Base-by-base conservation (phyloP, 768 basidiomycete genomes). In the Gyrodon lividus region DNA sequence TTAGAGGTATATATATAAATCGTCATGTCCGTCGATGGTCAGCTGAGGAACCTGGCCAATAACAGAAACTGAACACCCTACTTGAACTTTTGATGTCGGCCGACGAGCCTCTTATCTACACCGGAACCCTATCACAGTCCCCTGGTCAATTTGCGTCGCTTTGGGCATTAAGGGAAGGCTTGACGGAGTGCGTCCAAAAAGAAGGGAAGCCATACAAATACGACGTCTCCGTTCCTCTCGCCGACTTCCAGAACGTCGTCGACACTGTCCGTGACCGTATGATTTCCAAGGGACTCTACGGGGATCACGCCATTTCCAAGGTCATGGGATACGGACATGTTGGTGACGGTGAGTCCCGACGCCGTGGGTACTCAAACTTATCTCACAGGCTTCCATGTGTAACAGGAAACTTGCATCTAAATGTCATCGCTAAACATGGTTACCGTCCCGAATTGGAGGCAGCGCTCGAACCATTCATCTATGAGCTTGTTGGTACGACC, bases 151-250 rank as follows among this genome's bases (percentile, higher is more conserved):
- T 95, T 62, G 80, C 86, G 1, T 86, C 89, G 0, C 71, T 99
- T 2, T 98, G 97, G 97, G 83, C 85, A 0, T 75, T 98, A 17
- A 87, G 96, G 23, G 97, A 99, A 72, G 86, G 89, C 14, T 78
- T 98, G 22, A 83, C 97, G 2, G 97, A 99, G 68, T 90, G 93
- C 5, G 81, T 89, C 4, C 89, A 89, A 34, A 98, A 98, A 66
- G 86, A 92, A 66, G 97, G 97, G 38, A 93, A 92, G 59, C 84
- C 87, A 6, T 98, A 98, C 76, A 99, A 99, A 73, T 99, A 98
- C 65, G 94, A 97, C 62, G 81, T 99, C 40, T 93, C 91, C 10
- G 82, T 98, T 13, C 95, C 95, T 6, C 76, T 94, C 4, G 78
- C 82, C 17, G 80, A 83, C 55, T 98, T 98, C 79, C 86, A 98